Evolutionary conservation across 192 early-diverging fungal genomes (phyloP).

Genomic region (Mortierella alpina): DNA sequence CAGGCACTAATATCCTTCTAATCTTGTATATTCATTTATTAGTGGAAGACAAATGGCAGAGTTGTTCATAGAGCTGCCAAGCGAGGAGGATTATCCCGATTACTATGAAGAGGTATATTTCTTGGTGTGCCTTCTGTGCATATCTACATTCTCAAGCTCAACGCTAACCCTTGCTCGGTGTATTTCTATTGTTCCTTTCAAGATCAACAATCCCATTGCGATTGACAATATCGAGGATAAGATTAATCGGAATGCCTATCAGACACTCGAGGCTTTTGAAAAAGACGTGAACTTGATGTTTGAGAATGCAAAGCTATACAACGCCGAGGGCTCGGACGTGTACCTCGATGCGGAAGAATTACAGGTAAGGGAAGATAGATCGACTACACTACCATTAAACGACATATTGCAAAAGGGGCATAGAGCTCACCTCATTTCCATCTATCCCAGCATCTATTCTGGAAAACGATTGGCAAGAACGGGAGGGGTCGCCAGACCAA

Average conservation of each 20-base stretch:
- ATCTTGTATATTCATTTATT: neutral
- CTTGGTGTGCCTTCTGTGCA: too few species aligned
- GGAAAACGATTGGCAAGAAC: conserved; percentile 51
- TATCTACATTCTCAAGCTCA: too few species aligned
- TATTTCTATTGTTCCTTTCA: neutral
- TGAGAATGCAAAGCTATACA: conserved; percentile 93
- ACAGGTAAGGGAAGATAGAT: conserved; percentile 35
- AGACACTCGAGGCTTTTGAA: conserved; percentile 75
- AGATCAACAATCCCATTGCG: conserved; percentile 69
- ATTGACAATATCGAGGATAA: conserved; percentile 68
- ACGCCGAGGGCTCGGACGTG: conserved; percentile 85
- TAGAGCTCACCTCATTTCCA: too few species aligned
- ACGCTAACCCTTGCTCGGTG: neutral
- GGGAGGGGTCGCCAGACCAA: conserved; percentile 4
- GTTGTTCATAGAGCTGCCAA: conserved; percentile 83
- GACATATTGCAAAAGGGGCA: too few species aligned
- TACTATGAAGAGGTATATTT: conserved; percentile 75
- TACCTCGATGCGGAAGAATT: conserved; percentile 79
- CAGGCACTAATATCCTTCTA: neutral
- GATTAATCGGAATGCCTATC: conserved; percentile 72
- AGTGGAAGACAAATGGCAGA: conserved; percentile 74
- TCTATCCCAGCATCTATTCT: conserved; percentile 29
- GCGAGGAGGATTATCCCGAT: conserved; percentile 86
- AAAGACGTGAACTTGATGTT: conserved; percentile 88
- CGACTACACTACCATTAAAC: too few species aligned